Evolutionary conservation across 129 eudicot genomes (phyloP).

Genomic region (Mikania micrantha): DNA sequence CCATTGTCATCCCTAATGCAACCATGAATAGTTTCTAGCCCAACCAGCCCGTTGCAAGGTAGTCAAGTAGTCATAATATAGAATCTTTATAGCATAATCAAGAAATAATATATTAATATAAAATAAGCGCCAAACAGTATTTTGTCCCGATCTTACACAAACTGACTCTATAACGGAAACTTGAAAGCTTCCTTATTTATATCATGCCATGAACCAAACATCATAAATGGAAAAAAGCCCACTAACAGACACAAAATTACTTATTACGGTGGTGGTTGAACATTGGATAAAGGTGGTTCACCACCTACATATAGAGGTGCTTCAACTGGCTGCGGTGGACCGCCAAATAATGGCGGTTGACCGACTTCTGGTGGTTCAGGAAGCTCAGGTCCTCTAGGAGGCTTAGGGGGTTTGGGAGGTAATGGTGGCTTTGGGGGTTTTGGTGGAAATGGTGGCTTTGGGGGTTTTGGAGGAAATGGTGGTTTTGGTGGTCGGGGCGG

Average conservation of each 20-base stretch:
- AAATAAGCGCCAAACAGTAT: neutral
- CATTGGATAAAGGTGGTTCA: constrained; percentile 1
- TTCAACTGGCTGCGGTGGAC: constrained; percentile 1
- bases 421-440: constrained; percentile 30
- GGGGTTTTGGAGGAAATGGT: constrained; percentile 30
- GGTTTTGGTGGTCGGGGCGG: constrained; percentile 30
- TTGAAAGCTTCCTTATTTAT: constrained; percentile 12
- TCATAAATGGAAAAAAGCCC: neutral
- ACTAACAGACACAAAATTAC: constrained; percentile 3
- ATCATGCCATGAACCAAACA: constrained; percentile 17
- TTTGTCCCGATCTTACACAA: neutral
- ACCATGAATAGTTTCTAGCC: too few relatives aligned
- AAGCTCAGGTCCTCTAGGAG: constrained; percentile 22
- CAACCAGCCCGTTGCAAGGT: too few relatives aligned
- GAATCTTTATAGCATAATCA: neutral
- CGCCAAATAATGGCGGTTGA: constrained; percentile 13
- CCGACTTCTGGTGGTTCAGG: constrained; percentile 19
- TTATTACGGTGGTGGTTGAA: constrained; percentile 4
- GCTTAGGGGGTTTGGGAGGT: constrained; percentile 33
- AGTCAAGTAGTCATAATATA: neutral
- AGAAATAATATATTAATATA: constrained; percentile 3
- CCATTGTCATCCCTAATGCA: too few relatives aligned
- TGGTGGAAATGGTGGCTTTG: constrained; percentile 29
- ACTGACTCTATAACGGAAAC: neutral
- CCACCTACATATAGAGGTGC: too few relatives aligned